A percentile compares a stretch with the other conserved stretches of the same genome.
These are phyloP conservation scores for Cladophialophora psammophila DNA, from an alignment of 2,329 filamentous ascomycete species.

Conservation along the genomic window DNA sequence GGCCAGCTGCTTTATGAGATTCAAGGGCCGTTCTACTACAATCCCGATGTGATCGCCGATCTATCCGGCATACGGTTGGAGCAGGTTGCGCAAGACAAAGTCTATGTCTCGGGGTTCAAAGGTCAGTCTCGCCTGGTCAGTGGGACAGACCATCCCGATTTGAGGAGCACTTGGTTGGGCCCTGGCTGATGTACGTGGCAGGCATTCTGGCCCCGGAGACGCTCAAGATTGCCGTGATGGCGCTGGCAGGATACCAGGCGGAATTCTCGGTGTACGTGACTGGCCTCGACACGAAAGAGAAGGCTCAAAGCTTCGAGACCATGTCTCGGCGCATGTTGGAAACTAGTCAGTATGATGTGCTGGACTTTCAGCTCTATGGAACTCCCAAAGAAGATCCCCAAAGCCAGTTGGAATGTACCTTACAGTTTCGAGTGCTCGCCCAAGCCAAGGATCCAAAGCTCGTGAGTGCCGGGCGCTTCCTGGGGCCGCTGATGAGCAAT, in stretches of 20 bases:
- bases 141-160: no score
- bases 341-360: conserved; percentile 53
- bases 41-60: conserved; percentile 53
- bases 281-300: conserved; percentile 56
- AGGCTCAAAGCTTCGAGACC: conserved; percentile 45
- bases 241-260: conserved; percentile 56
- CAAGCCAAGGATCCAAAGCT: conserved; percentile 43
- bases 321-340: conserved; percentile 48
- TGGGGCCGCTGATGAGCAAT: conserved; percentile 16
- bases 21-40: conserved; percentile 57
- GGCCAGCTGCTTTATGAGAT: conserved; percentile 60
- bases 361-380: conserved; percentile 56
- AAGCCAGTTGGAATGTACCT: conserved; percentile 52
- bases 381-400: conserved; percentile 45
- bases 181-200: conserved; percentile 43
- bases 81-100: conserved; percentile 46
- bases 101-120: conserved; percentile 51
- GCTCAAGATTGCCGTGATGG: conserved; percentile 59
- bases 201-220: conserved; percentile 56
- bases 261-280: conserved; percentile 56
- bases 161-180: no score
- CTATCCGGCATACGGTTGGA: conserved; percentile 47
- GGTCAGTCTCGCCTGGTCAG: conserved; percentile 33
- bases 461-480: background rate
- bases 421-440: conserved; percentile 54